These are phyloP conservation scores for Xylariomycetidae sp. DNA, from an alignment of 2,329 filamentous ascomycete genomes.

Conservation along the genomic window DNA sequence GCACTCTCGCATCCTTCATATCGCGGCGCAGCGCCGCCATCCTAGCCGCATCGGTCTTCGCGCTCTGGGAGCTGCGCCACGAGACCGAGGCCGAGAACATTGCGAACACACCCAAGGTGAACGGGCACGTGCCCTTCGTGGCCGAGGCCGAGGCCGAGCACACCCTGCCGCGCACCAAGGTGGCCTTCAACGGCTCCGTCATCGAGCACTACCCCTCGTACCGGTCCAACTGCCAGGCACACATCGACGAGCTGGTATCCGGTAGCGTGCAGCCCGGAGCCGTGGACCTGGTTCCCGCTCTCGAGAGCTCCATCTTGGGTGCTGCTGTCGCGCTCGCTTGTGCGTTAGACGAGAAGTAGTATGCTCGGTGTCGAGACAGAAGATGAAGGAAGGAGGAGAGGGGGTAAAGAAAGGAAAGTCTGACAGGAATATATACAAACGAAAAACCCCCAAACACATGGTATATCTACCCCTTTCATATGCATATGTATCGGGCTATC, in stretches of 20 bases:
- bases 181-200: constrained; percentile 78
- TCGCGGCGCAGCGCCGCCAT: constrained; percentile 56
- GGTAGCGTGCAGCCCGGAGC: constrained; percentile 31
- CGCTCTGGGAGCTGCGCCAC: constrained; percentile 53
- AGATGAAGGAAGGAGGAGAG: no score
- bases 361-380: no score
- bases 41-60: constrained; percentile 54
- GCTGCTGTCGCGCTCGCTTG: constrained; percentile 67
- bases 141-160: constrained; percentile 42
- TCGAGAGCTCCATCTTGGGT: constrained; percentile 71
- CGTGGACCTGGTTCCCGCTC: constrained; percentile 62
- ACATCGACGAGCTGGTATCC: constrained; percentile 56
- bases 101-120: constrained; percentile 6
- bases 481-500: no score
- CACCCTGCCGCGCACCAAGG: constrained; percentile 44
- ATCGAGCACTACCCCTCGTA: constrained; percentile 75
- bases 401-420: no score
- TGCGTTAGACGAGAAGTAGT: no score
- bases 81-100: constrained; percentile 38
- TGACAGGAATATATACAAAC: no score
- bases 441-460: no score
- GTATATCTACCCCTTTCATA: no score
- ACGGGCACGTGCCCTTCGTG: constrained; percentile 7
- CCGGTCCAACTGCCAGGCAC: constrained; percentile 54
- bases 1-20: constrained; percentile 48